Percentiles rank a stretch among this genome's conserved stretches.
Evolutionary conservation across 2,329 filamentous ascomycete genomes (phyloP).

Genomic region (Thelonectria olida): DNA sequence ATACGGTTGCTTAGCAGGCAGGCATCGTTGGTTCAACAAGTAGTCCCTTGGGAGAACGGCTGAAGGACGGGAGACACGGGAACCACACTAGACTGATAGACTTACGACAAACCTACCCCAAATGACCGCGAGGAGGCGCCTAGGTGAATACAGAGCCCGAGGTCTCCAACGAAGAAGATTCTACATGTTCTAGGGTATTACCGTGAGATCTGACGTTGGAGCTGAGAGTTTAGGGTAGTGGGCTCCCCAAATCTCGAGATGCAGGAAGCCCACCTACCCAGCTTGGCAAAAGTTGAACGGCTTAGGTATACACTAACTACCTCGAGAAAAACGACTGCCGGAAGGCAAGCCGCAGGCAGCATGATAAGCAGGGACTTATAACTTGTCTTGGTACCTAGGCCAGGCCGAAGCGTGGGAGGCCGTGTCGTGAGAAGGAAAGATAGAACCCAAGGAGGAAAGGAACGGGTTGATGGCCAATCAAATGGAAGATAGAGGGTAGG

Average conservation of each 20-base stretch:
- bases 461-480: slow-evolving; percentile 3
- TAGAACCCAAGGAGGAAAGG: neutral
- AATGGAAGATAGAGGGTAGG: neutral
- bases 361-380: neutral
- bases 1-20: neutral
- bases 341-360: neutral
- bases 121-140: too few relatives aligned
- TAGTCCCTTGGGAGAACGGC: neutral
- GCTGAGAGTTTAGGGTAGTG: slow-evolving; percentile 15
- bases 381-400: neutral
- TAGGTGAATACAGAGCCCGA: too few relatives aligned
- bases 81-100: neutral
- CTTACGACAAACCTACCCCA: neutral
- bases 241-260: neutral
- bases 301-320: too few relatives aligned
- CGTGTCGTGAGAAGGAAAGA: neutral
- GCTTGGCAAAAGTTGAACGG: too few relatives aligned
- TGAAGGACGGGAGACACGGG: neutral
- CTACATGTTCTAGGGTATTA: neutral
- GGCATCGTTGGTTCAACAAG: neutral
- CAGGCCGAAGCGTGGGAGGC: too few relatives aligned
- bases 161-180: neutral
- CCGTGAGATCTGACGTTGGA: neutral
- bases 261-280: neutral
- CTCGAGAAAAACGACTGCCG: neutral